These are phyloP conservation scores for Rhodomyrtus tomentosa DNA, from an alignment of 345 rosid species.

Conservation along the genomic window DNA sequence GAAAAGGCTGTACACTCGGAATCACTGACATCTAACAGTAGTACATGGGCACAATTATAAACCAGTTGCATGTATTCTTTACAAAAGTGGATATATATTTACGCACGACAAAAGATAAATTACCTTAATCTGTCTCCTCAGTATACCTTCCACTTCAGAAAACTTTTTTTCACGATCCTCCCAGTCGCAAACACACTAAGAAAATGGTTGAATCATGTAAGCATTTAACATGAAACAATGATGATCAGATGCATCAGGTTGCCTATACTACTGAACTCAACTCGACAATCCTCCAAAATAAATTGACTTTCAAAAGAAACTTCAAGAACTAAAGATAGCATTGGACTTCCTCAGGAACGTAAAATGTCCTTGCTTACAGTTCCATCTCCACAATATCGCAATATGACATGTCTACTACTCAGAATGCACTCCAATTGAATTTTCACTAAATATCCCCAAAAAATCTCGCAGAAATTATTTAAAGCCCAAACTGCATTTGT, in stretches of 20 bases:
- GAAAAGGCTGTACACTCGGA: slow-evolving; percentile 98
- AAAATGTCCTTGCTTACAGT: neutral
- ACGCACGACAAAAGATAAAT: neutral
- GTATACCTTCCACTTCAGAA: slow-evolving; percentile 77
- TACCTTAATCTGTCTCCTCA: slow-evolving; percentile 81
- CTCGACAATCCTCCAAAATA: neutral
- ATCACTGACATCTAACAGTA: slow-evolving; percentile 65
- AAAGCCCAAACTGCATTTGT: neutral
- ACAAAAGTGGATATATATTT: neutral
- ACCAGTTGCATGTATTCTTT: neutral
- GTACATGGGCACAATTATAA: neutral
- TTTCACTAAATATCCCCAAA: neutral
- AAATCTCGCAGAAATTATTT: neutral
- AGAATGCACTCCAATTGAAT: neutral
- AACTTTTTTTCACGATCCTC: slow-evolving; percentile 84
- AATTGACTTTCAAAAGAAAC: neutral
- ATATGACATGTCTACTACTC: neutral
- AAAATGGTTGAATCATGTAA: neutral
- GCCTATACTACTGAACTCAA: neutral
- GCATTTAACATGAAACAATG: neutral
- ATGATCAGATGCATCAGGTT: neutral
- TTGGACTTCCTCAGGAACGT: neutral
- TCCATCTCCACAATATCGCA: neutral
- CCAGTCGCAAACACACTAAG: slow-evolving; percentile 88
- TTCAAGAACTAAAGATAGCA: neutral